Base-by-base conservation (phyloP, 345 rosid species). In the Pistacia integerrima region DNA sequence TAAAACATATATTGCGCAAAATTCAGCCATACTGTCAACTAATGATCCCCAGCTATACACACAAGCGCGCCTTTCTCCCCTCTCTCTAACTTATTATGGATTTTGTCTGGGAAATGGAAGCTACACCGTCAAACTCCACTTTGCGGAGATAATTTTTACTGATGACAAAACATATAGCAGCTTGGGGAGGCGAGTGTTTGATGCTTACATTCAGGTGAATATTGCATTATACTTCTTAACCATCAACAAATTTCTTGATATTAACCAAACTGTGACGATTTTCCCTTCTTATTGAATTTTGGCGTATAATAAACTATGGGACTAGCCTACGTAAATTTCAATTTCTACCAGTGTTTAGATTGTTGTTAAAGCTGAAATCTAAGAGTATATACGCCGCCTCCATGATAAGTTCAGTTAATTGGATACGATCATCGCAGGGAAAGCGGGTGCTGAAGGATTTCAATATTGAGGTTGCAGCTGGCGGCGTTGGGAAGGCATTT, bases 71-170 rank as follows among this genome's bases (percentile, higher is more conserved):
- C 72, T 80, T 75, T 84, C 89, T 65, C 84, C 90, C 22, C 62
- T 85, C 56, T 77, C 91, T 64, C 84, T 89, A 14, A 84, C 88
- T 46, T 89, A 86, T 77, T 85, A 86, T 75, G 88, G 79, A 25
- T 85, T 78, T 59, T 89, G 93, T 78, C 73, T 87, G 57, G 62
- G 72, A 13, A 79, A 82, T 76, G 91, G 88, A 44, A 83, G 48
- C 74, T 86, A 88, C 79, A 56, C 83, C 0, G 90, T 93, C 55
- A 89, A 80, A 69, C 98, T 93, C 73, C 97, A 93, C 78, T 93
- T 93, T 69, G 92, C 92, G 25, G 97, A 93, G 82, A 90, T 88
- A 33, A 73, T 80, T 83, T 88, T 90, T 86, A 77, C 56, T 2
- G 68, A 77, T 55, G 81, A 84, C 64, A 73, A 75, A 49, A 77